A percentile compares a stretch with the other conserved stretches of the same genome.
Conservation (phyloP, 768 basidiomycete genomes). For the Naganishia vaughanmartiniae region DNA sequence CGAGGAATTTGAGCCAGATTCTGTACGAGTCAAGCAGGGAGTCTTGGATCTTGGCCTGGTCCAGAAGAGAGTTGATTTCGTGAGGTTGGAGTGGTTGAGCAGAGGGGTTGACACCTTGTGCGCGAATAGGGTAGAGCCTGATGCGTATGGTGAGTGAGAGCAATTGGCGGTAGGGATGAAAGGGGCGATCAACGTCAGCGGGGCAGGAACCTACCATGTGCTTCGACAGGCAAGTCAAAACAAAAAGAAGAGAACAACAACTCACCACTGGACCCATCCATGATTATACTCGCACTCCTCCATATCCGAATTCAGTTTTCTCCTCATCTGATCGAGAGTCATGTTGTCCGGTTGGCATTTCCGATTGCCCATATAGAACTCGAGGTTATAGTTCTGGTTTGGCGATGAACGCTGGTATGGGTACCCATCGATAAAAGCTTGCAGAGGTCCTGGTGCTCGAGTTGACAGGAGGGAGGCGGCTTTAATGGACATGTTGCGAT, state of each 20-base stretch:
- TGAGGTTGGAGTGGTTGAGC: slow-evolving; percentile 40
- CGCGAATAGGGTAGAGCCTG: slow-evolving; percentile 48
- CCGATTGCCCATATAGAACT: slow-evolving; percentile 19
- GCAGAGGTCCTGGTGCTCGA: slow-evolving; percentile 18
- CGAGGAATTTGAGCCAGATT: slow-evolving; percentile 29
- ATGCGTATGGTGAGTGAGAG: neutral
- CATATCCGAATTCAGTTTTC: slow-evolving; percentile 7
- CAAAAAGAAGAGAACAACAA: neutral
- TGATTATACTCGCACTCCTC: slow-evolving; percentile 29
- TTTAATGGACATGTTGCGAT: slow-evolving; percentile 3
- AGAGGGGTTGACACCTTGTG: slow-evolving; percentile 44
- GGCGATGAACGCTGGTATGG: slow-evolving; percentile 19
- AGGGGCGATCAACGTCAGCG: neutral
- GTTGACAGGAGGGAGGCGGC: neutral
- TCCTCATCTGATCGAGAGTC: slow-evolving; percentile 14
- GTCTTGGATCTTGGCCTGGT: slow-evolving; percentile 32
- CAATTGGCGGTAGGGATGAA: neutral
- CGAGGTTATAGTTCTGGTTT: slow-evolving; percentile 6
- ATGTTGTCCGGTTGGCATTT: slow-evolving; percentile 17
- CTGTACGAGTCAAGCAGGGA: slow-evolving; percentile 40
- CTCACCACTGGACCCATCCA: slow-evolving; percentile 30
- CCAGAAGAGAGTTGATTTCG: slow-evolving; percentile 40
- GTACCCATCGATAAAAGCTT: slow-evolving; percentile 24
- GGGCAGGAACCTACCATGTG: too few relatives aligned
- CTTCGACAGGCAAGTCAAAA: too few relatives aligned